Conservation (phyloP, 2,329 filamentous ascomycete species). For the Botrytis sinoallii region DNA sequence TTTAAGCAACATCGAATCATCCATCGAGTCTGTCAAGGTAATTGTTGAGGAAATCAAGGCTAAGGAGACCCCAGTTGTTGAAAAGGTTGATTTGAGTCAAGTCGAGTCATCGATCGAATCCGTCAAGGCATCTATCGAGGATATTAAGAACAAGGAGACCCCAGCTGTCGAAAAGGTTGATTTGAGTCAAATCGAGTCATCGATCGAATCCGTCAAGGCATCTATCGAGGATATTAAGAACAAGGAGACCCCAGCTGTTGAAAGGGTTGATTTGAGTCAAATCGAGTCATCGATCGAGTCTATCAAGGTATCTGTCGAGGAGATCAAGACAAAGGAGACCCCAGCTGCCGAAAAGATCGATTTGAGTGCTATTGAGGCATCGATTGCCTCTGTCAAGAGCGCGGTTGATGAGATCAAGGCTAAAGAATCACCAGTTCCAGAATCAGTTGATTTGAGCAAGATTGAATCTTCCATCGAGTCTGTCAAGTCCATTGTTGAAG, state of each 20-base stretch:
- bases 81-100: neutral
- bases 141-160: constrained; percentile 25
- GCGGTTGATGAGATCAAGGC: constrained; percentile 19
- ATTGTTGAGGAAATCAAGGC: constrained; percentile 26
- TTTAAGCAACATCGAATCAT: constrained; percentile 19
- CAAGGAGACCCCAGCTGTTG: neutral
- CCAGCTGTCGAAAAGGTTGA: constrained; percentile 15
- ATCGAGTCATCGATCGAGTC: neutral
- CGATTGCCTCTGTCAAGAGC: constrained; percentile 18
- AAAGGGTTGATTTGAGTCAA: neutral
- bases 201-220: constrained; percentile 12
- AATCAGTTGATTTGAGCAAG: constrained; percentile 2
- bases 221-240: neutral
- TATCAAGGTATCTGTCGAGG: constrained; percentile 12
- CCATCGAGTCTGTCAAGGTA: constrained; percentile 4
- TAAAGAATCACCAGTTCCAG: constrained; percentile 5
- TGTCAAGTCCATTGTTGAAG: constrained; percentile 20
- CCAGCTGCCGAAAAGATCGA: constrained; percentile 21
- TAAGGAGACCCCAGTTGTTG: constrained; percentile 19
- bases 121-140: constrained; percentile 17
- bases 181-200: neutral
- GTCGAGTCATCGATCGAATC: neutral
- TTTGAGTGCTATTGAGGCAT: constrained; percentile 18
- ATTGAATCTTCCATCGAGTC: constrained; percentile 21
- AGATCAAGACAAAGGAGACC: constrained; percentile 18